Evolutionary conservation across 2,329 filamentous ascomycete genomes (phyloP).

Genomic region (Colletotrichum liaoningense): DNA sequence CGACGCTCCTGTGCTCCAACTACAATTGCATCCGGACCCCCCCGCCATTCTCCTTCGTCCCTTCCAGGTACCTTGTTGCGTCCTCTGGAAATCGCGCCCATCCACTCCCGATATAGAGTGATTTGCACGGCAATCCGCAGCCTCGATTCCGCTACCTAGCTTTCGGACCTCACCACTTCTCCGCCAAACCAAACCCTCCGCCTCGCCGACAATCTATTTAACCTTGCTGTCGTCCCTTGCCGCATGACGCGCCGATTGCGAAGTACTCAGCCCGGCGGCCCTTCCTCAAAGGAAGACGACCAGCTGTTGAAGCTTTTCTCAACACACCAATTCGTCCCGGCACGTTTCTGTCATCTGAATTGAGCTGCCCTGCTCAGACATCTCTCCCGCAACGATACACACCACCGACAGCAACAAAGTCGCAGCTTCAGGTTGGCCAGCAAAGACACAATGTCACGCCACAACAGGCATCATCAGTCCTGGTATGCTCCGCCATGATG

Average conservation of each 20-base stretch:
- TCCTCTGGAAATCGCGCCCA: conserved; percentile 17
- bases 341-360: neutral
- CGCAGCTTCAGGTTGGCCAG: neutral
- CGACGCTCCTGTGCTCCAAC: conserved; percentile 30
- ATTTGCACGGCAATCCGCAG: conserved; percentile 26
- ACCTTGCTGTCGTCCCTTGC: conserved; percentile 23
- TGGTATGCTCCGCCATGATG: conserved; percentile 24
- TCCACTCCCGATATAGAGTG: conserved; percentile 26
- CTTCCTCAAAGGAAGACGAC: conserved; percentile 21
- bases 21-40: conserved; percentile 34
- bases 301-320: conserved; percentile 17
- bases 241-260: conserved; percentile 32
- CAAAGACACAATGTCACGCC: conserved; percentile 32
- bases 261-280: conserved; percentile 9
- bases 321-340: neutral
- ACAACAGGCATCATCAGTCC: conserved; percentile 36
- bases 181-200: neutral
- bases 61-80: conserved; percentile 31
- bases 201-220: conserved; percentile 16
- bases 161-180: conserved; percentile 7
- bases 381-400: neutral
- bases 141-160: conserved; percentile 2
- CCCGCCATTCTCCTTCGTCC: conserved; percentile 30
- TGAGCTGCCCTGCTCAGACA: neutral
- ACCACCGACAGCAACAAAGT: neutral